Percentiles rank a stretch among this genome's conserved stretches.
These are phyloP conservation scores for Emmonsiellopsis sp. DNA, from an alignment of 2,329 filamentous ascomycete species.

Conservation along the genomic window DNA sequence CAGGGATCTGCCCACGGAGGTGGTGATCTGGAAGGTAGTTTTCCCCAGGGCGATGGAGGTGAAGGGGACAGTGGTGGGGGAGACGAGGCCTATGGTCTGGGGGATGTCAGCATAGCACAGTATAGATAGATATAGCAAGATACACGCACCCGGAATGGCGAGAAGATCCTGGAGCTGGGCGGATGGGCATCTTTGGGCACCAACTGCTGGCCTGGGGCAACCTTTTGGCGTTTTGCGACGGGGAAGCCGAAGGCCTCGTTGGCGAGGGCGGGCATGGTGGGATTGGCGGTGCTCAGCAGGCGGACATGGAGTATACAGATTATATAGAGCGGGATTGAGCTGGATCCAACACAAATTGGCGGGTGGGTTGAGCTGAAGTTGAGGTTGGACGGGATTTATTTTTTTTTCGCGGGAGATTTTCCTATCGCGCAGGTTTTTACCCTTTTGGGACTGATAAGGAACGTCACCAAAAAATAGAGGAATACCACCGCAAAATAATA, in stretches of 20 bases:
- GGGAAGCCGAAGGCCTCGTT: conserved; percentile 52
- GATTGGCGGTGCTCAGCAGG: not conserved
- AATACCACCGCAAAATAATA: not conserved
- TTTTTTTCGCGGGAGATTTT: not conserved
- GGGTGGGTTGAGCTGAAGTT: not conserved
- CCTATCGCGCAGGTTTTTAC: not conserved
- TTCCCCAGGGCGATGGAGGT: conserved; percentile 82
- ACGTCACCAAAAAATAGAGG: not conserved
- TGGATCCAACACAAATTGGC: too few species aligned
- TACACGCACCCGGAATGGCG: conserved; percentile 72
- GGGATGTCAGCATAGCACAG: not conserved
- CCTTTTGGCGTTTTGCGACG: conserved; percentile 68
- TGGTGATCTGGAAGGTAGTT: conserved; percentile 94
- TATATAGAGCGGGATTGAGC: too few species aligned
- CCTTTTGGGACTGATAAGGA: not conserved
- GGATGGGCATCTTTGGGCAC: conserved; percentile 16
- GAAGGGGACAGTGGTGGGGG: conserved; percentile 82
- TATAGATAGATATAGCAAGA: not conserved
- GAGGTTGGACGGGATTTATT: not conserved
- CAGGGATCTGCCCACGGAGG: conserved; percentile 77
- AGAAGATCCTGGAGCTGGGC: conserved; percentile 71
- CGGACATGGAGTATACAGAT: too few species aligned
- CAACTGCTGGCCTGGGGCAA: conserved; percentile 34
- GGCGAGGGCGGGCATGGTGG: conserved; percentile 37
- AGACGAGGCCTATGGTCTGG: conserved; percentile 87